phyloP scores from a whole-genome alignment of 2,329 filamentous ascomycete genomes.

The Fusarium tupiense region DNA sequence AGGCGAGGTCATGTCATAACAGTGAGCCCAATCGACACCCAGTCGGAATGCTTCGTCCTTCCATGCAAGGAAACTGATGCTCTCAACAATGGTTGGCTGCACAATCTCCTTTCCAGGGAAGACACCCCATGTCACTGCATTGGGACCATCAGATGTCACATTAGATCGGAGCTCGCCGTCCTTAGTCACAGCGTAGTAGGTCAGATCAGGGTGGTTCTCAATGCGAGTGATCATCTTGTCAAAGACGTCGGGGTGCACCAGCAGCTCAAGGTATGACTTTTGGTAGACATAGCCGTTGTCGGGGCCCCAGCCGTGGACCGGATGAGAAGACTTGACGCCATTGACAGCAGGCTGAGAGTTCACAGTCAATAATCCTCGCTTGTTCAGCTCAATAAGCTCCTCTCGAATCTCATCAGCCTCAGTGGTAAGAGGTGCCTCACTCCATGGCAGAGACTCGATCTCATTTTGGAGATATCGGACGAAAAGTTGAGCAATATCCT shows the following conservation, averaged over 20 bases:
- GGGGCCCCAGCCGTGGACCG: conserved; percentile 93
- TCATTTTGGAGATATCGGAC: conserved; percentile 85
- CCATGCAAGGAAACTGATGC: conserved; percentile 97
- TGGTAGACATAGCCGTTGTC: conserved; percentile 97
- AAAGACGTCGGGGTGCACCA: conserved; percentile 84
- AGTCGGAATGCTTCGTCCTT: conserved; percentile 97
- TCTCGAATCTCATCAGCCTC: conserved; percentile 83
- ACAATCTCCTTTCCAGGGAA: conserved; percentile 99
- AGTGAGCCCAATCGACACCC: conserved; percentile 93
- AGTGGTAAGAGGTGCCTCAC: conserved; percentile 83
- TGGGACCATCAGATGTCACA: conserved; percentile 84
- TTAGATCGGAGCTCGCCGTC: conserved; percentile 85
- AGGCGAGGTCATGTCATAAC: conserved; percentile 79
- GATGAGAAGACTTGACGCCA: conserved; percentile 86
- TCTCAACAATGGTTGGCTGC: conserved; percentile 99
- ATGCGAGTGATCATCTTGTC: conserved; percentile 81
- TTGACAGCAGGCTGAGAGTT: conserved; percentile 98
- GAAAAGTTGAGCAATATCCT: conserved; percentile 85
- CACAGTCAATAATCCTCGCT: conserved; percentile 88
- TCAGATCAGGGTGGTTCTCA: conserved; percentile 80
- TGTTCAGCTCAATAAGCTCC: conserved; percentile 83
- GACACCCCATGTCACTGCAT: conserved; percentile 99
- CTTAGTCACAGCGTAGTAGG: conserved; percentile 93
- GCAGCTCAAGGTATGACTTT: conserved; percentile 94
- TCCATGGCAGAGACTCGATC: conserved; percentile 89